Evolutionary conservation across 1,284 basidiomycete genomes (phyloP).

Genomic region (Cutaneotrichosporon sp.): DNA sequence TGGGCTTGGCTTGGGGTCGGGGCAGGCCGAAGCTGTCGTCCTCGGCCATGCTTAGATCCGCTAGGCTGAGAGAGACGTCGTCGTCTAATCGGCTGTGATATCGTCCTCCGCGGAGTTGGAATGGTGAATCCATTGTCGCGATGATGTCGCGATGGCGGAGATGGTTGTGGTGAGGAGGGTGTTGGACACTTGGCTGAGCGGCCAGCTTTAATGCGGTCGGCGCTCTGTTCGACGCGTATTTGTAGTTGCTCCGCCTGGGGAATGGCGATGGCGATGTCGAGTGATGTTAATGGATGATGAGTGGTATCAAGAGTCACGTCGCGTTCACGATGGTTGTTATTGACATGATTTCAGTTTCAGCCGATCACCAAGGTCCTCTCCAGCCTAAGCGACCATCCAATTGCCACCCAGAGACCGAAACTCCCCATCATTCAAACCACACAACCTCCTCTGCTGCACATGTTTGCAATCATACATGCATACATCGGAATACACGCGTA

Average conservation of each 20-base stretch:
- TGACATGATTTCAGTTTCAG: too few relatives aligned
- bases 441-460: too few relatives aligned
- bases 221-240: too few relatives aligned
- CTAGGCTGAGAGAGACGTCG: constrained; percentile 6
- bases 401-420: not conserved
- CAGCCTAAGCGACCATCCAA: too few relatives aligned
- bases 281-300: too few relatives aligned
- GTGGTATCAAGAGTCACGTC: too few relatives aligned
- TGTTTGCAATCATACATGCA: not conserved
- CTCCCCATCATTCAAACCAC: not conserved
- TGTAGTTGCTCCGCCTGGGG: too few relatives aligned
- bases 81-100: not conserved
- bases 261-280: too few relatives aligned
- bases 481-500: not conserved
- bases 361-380: too few relatives aligned
- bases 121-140: constrained; percentile 3
- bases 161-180: not conserved
- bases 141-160: not conserved
- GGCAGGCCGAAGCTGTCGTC: not conserved
- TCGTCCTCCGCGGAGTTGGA: not conserved
- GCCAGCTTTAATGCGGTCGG: too few relatives aligned
- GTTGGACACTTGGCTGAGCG: not conserved
- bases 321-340: too few relatives aligned
- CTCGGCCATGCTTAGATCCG: constrained; percentile 2
- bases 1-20: too few relatives aligned